Conservation (phyloP, 306 rosid species). For the Acacia acuminata region DNA sequence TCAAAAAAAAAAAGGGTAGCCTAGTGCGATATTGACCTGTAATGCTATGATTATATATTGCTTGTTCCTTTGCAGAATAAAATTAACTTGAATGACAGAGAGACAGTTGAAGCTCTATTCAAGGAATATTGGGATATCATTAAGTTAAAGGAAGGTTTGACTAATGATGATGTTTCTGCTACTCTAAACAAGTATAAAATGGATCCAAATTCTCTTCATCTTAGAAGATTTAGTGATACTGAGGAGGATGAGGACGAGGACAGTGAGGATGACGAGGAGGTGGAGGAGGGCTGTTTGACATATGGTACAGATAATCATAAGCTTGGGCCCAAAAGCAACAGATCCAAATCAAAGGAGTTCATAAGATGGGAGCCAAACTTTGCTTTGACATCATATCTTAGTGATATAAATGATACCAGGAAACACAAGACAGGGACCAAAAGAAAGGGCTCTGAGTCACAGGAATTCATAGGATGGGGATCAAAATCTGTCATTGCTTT, state of each 20-base stretch:
- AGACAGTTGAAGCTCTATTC: conserved; percentile 68
- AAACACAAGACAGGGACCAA: no score
- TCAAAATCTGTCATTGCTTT: conserved; percentile 65
- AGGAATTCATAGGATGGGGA: conserved; percentile 53
- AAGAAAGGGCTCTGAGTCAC: no score
- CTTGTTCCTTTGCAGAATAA: conserved; percentile 47
- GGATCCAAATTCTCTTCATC: conserved; percentile 11
- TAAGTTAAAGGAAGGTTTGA: conserved; percentile 58
- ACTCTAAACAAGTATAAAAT: conserved; percentile 28
- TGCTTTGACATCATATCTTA: no score
- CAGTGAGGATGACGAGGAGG: not conserved
- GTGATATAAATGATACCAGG: no score
- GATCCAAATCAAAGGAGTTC: not conserved
- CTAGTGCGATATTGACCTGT: not conserved
- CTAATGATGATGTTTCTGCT: conserved; percentile 30
- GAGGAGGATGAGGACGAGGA: conserved; percentile 8
- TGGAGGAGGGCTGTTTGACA: not conserved
- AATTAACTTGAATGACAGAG: conserved; percentile 52
- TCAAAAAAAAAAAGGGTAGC: no score
- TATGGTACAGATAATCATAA: not conserved
- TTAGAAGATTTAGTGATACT: not conserved
- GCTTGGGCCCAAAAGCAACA: conserved; percentile 27
- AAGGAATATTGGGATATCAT: conserved; percentile 79
- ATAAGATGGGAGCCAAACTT: no score
- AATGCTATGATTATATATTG: not conserved